Evolutionary conservation across 768 basidiomycete genomes (phyloP), one percentile per base, ranked within the genome.

Genomic region (Pulveroboletus sp.): DNA sequence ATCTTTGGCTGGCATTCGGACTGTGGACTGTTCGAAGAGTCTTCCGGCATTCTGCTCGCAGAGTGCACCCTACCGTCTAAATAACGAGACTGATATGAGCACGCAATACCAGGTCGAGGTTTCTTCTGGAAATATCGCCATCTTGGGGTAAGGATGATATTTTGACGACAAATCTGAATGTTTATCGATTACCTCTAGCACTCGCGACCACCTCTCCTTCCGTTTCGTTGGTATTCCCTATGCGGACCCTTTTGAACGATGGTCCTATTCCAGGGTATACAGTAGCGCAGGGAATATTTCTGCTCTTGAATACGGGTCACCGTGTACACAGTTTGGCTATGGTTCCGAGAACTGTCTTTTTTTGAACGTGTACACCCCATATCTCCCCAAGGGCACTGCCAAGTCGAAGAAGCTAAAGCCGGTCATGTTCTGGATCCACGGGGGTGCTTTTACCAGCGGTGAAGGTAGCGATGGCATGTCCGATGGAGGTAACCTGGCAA

Each of bases 201-300:
- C 68, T 35, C 75, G 77, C 17, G 77, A 78, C 53, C 71, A 72
- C 31, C 79, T 80, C 12, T 29, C 27, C 27, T 29, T 29, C 66
- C 69, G 74, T 16, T 79, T 81, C 68, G 59, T 77, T 12, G 78
- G 78, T 12, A 74, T 81, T 35, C 77, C 74, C 0, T 79, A 74
- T 50, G 75, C 76, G 5, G 62, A 75, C 47, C 71, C 72, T 2
- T 5, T 52, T 16, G 46, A 69, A 37, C 68, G 76, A 4, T 79
- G 74, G 57, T 64, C 68, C 13, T 75, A 79, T 59, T 75, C 78
- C 3, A 62, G 8, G 27, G 56, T 2, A 43, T 69, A 62, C 54
- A 63, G 40, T 49, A 59, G 20, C 49, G 61, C 63, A 6, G 68
- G 65, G 6, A 58, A 49, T 6, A 53, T 70, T 42, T 63, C 53